Conservation (phyloP, 306 rosid species). For the Sesbania bispinosa region DNA sequence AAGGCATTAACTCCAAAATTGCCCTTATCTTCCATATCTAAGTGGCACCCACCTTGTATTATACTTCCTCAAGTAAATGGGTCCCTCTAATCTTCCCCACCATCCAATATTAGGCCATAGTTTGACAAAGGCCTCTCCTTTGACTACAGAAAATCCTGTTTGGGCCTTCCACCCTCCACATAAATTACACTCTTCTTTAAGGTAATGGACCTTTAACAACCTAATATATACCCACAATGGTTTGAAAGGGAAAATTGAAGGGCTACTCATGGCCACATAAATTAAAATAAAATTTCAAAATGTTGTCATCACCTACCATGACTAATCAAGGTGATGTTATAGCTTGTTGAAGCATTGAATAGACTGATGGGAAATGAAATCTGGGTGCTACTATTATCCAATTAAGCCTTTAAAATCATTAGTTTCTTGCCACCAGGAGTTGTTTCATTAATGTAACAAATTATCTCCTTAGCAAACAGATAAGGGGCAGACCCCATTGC, state of each 20-base stretch:
- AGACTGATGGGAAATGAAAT: constrained; percentile 42
- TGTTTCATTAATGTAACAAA: constrained; percentile 41
- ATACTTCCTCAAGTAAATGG: constrained; percentile 33
- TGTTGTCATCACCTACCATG: constrained; percentile 33
- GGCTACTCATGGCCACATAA: constrained; percentile 37
- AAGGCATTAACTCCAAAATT: constrained; percentile 45
- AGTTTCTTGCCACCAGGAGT: constrained; percentile 18
- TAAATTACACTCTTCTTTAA: neutral
- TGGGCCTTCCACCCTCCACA: neutral
- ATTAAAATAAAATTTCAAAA: constrained; percentile 24
- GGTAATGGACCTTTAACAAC: neutral
- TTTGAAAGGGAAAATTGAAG: constrained; percentile 23
- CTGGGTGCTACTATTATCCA: constrained; percentile 30
- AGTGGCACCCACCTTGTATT: constrained; percentile 48
- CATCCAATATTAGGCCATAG: constrained; percentile 32
- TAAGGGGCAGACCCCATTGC: constrained; percentile 30
- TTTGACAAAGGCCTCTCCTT: constrained; percentile 41
- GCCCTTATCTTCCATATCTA: constrained; percentile 47
- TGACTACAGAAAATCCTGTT: constrained; percentile 34
- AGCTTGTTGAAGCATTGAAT: constrained; percentile 41
- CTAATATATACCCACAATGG: neutral
- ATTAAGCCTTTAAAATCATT: constrained; percentile 20
- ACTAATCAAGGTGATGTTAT: constrained; percentile 35
- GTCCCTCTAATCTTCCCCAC: constrained; percentile 35
- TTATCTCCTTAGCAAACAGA: constrained; percentile 27